A percentile compares a stretch with the other conserved stretches of the same genome.
phyloP scores from a whole-genome alignment of 768 basidiomycete species.

The Trametes sanguinea region DNA sequence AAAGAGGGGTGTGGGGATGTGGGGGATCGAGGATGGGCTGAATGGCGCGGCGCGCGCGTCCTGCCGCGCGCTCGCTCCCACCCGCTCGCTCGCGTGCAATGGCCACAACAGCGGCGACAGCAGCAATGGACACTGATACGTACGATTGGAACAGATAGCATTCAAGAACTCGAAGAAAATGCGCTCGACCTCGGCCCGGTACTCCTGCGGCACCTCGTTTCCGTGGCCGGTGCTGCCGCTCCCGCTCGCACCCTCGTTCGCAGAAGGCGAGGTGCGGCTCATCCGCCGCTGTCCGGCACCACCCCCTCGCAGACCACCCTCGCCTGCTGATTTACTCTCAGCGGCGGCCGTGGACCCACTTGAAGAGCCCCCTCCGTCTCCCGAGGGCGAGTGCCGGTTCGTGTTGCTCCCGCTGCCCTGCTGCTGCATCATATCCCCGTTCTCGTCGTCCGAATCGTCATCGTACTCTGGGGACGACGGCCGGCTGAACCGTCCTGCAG shows the following conservation, averaged over 20 bases:
- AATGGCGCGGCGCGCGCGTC: not conserved
- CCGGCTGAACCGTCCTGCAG: slow-evolving; percentile 28
- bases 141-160: slow-evolving; percentile 85
- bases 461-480: slow-evolving; percentile 37
- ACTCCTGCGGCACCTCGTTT: slow-evolving; percentile 79
- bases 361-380: slow-evolving; percentile 4
- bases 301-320: slow-evolving; percentile 34
- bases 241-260: slow-evolving; percentile 27
- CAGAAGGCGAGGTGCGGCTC: slow-evolving; percentile 30
- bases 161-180: slow-evolving; percentile 92
- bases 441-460: slow-evolving; percentile 34
- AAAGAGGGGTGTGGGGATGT: not conserved
- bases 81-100: not conserved
- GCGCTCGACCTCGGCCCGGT: slow-evolving; percentile 79
- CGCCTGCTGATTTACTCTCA: slow-evolving; percentile 23
- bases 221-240: slow-evolving; percentile 35
- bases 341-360: not conserved
- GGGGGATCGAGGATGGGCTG: not conserved
- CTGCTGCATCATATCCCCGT: slow-evolving; percentile 16
- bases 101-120: too few relatives aligned
- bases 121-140: slow-evolving; percentile 35
- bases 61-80: slow-evolving; percentile 2
- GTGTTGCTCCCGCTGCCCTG: not conserved
- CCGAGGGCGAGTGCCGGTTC: slow-evolving; percentile 19
- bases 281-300: slow-evolving; percentile 27